These are phyloP conservation scores for Triticum dicoccoides DNA, from an alignment of 176 grass and related monocot genomes.

Conservation along the genomic window DNA sequence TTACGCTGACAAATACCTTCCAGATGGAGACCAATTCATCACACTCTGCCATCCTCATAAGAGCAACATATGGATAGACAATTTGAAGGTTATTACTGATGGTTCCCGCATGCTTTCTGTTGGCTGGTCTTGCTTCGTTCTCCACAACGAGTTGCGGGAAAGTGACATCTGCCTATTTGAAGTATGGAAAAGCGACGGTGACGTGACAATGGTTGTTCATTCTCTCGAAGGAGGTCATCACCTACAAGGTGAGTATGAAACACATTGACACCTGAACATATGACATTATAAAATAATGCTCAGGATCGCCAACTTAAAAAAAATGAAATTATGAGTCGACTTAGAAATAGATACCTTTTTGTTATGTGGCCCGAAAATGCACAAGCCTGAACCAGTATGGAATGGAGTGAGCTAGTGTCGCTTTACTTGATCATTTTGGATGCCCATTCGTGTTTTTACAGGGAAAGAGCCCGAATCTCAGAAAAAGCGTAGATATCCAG, in stretches of 20 bases:
- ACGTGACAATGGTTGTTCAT: slow-evolving; percentile 5
- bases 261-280: background rate
- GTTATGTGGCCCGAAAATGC: too few relatives aligned
- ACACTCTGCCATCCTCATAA: background rate
- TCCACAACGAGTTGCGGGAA: slow-evolving; percentile 6
- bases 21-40: background rate
- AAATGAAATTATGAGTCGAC: background rate
- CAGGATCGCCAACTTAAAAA: background rate
- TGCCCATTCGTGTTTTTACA: background rate
- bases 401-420: too few relatives aligned
- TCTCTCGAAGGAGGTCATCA: background rate
- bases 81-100: background rate
- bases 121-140: slow-evolving; percentile 7
- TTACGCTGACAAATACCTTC: slow-evolving; percentile 21
- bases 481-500: background rate
- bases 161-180: slow-evolving; percentile 29
- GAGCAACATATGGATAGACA: slow-evolving; percentile 5
- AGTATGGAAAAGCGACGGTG: background rate
- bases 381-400: too few relatives aligned
- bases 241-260: background rate
- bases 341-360: background rate
- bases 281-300: background rate
- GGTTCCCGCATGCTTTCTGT: background rate
- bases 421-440: background rate
- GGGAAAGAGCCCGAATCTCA: slow-evolving; percentile 13